Evolutionary conservation across 768 basidiomycete genomes (phyloP).

Genomic region (Tulasnella sp.): DNA sequence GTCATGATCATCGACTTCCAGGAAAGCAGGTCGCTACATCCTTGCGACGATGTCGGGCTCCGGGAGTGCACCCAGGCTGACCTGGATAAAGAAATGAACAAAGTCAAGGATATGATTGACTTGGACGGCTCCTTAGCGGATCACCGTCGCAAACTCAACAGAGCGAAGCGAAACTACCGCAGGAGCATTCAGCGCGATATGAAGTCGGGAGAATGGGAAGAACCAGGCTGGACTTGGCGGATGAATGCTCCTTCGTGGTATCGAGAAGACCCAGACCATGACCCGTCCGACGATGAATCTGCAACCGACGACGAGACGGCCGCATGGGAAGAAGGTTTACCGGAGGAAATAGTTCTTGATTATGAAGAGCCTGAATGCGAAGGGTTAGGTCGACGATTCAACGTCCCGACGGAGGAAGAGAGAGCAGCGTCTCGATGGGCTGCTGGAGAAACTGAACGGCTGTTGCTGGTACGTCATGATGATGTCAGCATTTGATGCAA

Average conservation of each 20-base stretch:
- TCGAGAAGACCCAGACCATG: not conserved
- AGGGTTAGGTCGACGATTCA: not conserved
- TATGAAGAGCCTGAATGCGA: not conserved
- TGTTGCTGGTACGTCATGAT: constrained; percentile 2
- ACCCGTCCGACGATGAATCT: not conserved
- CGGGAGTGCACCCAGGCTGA: constrained; percentile 24
- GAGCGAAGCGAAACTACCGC: constrained; percentile 5
- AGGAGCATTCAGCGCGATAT: not conserved
- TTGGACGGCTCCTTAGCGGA: not conserved
- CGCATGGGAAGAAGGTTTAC: not conserved
- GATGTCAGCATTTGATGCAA: not conserved
- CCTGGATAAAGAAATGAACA: constrained; percentile 22
- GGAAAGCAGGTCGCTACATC: constrained; percentile 13
- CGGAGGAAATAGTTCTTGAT: not conserved
- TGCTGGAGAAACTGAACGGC: not conserved
- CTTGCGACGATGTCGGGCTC: constrained; percentile 22
- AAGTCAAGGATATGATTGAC: constrained; percentile 22
- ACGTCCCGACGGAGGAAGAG: constrained; percentile 18
- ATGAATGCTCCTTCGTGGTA: constrained; percentile 1
- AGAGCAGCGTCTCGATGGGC: not conserved
- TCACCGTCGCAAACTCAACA: not conserved
- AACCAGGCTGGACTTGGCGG: not conserved
- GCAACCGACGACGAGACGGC: not conserved
- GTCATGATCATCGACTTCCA: constrained; percentile 34
- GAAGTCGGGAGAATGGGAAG: not conserved